Evolutionary conservation across 306 rosid genomes (phyloP).

Genomic region (Citrullus colocynthis): DNA sequence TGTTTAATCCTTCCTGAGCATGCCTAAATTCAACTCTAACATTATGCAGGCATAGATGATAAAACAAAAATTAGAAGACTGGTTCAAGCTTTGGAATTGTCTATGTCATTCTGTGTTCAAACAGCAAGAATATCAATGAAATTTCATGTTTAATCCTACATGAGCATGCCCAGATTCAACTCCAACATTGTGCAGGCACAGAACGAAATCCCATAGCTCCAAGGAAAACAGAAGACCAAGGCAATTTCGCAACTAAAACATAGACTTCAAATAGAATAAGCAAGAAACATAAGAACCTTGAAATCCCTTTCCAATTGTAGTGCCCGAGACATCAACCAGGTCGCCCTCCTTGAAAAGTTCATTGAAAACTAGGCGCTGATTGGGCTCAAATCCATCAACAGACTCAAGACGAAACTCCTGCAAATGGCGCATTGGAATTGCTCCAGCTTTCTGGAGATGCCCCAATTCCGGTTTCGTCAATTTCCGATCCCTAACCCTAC

Average conservation of each 20-base stretch:
- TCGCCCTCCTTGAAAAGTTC: slow-evolving; percentile 83
- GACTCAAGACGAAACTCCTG: slow-evolving; percentile 82
- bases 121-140: background rate
- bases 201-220: background rate
- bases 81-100: background rate
- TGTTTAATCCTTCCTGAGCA: background rate
- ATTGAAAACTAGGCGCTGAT: slow-evolving; percentile 46
- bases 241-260: background rate
- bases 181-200: background rate
- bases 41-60: background rate
- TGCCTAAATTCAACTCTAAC: background rate
- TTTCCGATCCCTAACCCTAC: slow-evolving; percentile 67
- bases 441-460: slow-evolving; percentile 63
- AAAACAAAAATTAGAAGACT: background rate
- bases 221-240: background rate
- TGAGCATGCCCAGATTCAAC: background rate
- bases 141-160: background rate
- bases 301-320: slow-evolving; percentile 91
- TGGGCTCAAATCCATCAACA: slow-evolving; percentile 41
- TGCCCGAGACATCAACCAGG: slow-evolving; percentile 82
- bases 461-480: slow-evolving; percentile 82
- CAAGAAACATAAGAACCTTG: slow-evolving; percentile 38
- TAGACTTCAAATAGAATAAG: background rate
- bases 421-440: slow-evolving; percentile 83
- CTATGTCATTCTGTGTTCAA: background rate